phyloP scores from a whole-genome alignment of 2,329 filamentous ascomycete genomes.

The Xylariales sp. region DNA sequence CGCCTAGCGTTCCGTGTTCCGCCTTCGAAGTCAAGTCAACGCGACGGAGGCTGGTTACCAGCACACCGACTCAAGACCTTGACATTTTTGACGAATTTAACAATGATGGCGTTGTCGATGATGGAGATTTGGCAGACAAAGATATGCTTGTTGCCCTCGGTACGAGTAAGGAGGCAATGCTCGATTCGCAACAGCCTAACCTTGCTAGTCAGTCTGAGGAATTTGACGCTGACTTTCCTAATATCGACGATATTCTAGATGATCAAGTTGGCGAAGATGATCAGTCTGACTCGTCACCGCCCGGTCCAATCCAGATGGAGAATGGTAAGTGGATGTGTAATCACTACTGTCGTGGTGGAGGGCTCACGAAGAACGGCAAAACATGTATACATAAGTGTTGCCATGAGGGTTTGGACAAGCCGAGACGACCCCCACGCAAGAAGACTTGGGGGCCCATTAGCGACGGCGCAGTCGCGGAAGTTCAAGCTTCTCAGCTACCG shows the following conservation, averaged over 20 bases:
- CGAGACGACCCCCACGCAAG: slow-evolving; percentile 36
- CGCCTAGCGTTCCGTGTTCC: slow-evolving; percentile 26
- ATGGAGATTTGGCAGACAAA: slow-evolving; percentile 34
- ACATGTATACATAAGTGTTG: slow-evolving; percentile 70
- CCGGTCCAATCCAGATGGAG: slow-evolving; percentile 46
- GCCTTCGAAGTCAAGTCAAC: no score
- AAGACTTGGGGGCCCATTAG: slow-evolving; percentile 22
- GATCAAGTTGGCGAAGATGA: not conserved
- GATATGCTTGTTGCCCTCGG: slow-evolving; percentile 34
- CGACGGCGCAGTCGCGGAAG: slow-evolving; percentile 9
- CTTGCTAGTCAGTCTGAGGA: slow-evolving; percentile 12
- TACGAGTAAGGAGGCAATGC: slow-evolving; percentile 14
- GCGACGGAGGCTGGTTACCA: no score
- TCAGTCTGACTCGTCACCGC: slow-evolving; percentile 1
- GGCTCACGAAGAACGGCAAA: slow-evolving; percentile 31
- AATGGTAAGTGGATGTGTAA: slow-evolving; percentile 75
- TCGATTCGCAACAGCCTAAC: slow-evolving; percentile 15
- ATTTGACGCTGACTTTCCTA: slow-evolving; percentile 40
- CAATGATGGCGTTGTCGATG: no score
- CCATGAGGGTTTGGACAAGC: slow-evolving; percentile 64
- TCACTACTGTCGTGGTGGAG: slow-evolving; percentile 53
- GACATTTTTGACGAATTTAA: no score
- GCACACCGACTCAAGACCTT: no score
- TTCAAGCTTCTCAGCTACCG: not conserved
- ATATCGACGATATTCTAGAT: slow-evolving; percentile 46